phyloP scores from a whole-genome alignment of 177 flowering plant species.

The Vitis hybrid region DNA sequence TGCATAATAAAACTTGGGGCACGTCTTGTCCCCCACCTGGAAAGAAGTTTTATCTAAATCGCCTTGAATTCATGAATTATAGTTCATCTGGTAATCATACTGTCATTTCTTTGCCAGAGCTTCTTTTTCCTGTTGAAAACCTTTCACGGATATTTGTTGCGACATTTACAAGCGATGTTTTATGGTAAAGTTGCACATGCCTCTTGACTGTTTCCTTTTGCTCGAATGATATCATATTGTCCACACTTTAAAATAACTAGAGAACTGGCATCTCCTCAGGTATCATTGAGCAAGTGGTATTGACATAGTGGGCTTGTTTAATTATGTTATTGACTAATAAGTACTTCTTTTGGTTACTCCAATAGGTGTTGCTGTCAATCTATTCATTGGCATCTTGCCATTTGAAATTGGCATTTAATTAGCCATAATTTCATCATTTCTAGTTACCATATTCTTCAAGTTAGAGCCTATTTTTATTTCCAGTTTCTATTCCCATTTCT shows the following conservation, averaged over 20 bases:
- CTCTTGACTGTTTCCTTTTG: neutral
- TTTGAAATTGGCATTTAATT: slow-evolving; percentile 1
- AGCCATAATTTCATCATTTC: neutral
- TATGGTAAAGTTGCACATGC: slow-evolving; percentile 46
- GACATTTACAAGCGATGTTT: slow-evolving; percentile 78
- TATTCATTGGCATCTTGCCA: neutral
- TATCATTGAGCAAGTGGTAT: neutral
- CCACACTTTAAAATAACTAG: neutral
- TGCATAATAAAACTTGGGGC: slow-evolving; percentile 2
- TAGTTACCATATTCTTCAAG: neutral
- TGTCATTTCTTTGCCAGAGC: slow-evolving; percentile 69
- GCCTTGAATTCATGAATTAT: slow-evolving; percentile 40
- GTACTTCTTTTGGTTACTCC: neutral
- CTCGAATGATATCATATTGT: neutral
- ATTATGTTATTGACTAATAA: neutral
- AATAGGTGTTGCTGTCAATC: neutral
- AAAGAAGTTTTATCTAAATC: slow-evolving; percentile 64
- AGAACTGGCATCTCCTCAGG: neutral
- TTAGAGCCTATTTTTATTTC: neutral
- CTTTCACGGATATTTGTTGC: slow-evolving; percentile 67
- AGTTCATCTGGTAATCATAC: slow-evolving; percentile 18
- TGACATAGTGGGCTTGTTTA: neutral
- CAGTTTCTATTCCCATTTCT: neutral
- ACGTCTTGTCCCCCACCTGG: slow-evolving; percentile 46
- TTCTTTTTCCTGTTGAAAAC: slow-evolving; percentile 72